These are phyloP conservation scores for Fusarium cicatricum DNA, from an alignment of 2,329 filamentous ascomycete genomes.

Conservation along the genomic window DNA sequence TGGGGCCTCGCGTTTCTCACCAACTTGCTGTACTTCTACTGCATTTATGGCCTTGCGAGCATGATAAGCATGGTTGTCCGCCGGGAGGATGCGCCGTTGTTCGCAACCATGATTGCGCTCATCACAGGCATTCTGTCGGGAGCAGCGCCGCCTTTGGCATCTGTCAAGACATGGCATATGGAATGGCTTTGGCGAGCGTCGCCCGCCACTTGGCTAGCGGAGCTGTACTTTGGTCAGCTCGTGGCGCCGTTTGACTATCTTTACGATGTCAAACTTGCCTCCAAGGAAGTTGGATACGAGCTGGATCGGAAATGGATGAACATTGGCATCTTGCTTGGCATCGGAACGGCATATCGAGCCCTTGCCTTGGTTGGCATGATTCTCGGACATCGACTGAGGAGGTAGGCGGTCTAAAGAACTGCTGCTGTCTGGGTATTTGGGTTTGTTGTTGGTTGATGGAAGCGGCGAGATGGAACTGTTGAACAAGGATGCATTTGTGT, in stretches of 20 bases:
- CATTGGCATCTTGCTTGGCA: slow-evolving; percentile 51
- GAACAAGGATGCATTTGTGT: neutral
- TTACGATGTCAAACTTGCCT: slow-evolving; percentile 59
- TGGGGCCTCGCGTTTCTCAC: slow-evolving; percentile 58
- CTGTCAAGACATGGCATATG: slow-evolving; percentile 60
- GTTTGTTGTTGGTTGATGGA: neutral
- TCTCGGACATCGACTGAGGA: slow-evolving; percentile 32
- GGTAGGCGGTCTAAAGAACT: slow-evolving; percentile 14
- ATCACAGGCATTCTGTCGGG: slow-evolving; percentile 64
- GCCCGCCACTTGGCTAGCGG: slow-evolving; percentile 64
- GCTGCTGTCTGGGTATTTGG: neutral
- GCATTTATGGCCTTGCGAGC: slow-evolving; percentile 64
- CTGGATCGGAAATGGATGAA: slow-evolving; percentile 57
- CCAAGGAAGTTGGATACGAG: slow-evolving; percentile 53
- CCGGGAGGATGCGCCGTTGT: slow-evolving; percentile 63
- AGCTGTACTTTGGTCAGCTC: slow-evolving; percentile 63
- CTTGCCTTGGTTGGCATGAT: slow-evolving; percentile 48
- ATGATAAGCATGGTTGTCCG: slow-evolving; percentile 62
- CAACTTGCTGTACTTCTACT: slow-evolving; percentile 66
- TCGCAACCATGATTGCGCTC: slow-evolving; percentile 62
- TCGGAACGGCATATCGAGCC: slow-evolving; percentile 56
- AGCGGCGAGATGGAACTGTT: neutral
- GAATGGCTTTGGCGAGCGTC: slow-evolving; percentile 63
- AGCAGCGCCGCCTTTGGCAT: slow-evolving; percentile 58
- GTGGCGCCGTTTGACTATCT: slow-evolving; percentile 58